A percentile compares a stretch with the other conserved stretches of the same genome.
phyloP scores from a whole-genome alignment of 768 basidiomycete genomes.

The Phylloporus sp. region DNA sequence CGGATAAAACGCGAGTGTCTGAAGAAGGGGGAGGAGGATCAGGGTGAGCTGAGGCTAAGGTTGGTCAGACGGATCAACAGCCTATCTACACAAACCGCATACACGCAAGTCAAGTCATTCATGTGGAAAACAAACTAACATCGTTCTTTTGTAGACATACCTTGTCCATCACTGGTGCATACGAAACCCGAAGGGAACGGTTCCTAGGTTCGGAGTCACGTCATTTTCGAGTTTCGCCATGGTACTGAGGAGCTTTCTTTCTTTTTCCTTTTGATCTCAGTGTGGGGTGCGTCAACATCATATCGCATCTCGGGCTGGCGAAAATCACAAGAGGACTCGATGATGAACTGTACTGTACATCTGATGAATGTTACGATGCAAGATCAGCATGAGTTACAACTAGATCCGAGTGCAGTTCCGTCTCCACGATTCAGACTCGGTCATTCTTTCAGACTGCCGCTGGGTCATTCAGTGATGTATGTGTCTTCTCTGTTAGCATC shows the following conservation, averaged over 20 bases:
- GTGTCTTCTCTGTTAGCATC: not conserved
- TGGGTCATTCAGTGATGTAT: conserved; percentile 19
- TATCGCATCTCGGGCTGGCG: conserved; percentile 4
- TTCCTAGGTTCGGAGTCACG: not conserved
- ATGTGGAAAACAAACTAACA: not conserved
- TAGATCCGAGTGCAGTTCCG: conserved; percentile 19
- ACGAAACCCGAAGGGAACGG: not conserved
- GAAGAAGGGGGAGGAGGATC: conserved; percentile 6
- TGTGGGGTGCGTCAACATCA: not conserved
- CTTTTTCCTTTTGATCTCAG: too few relatives aligned
- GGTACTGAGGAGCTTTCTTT: too few relatives aligned
- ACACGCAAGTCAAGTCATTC: conserved; percentile 6
- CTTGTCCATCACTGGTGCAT: not conserved
- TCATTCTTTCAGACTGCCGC: conserved; percentile 15
- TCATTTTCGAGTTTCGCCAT: not conserved
- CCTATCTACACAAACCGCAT: not conserved
- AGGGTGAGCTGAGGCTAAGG: conserved; percentile 3
- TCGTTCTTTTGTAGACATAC: conserved; percentile 7
- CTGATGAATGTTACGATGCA: conserved; percentile 25
- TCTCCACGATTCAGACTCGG: conserved; percentile 16
- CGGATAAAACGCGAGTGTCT: not conserved
- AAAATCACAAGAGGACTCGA: conserved; percentile 15
- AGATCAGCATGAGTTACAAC: conserved; percentile 25
- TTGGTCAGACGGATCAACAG: conserved; percentile 20
- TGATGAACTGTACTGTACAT: conserved; percentile 18